Evolutionary conservation across 2,329 filamentous ascomycete species (phyloP), one percentile per base, ranked within the genome.

Genomic region (Aspergillus fumigatus): DNA sequence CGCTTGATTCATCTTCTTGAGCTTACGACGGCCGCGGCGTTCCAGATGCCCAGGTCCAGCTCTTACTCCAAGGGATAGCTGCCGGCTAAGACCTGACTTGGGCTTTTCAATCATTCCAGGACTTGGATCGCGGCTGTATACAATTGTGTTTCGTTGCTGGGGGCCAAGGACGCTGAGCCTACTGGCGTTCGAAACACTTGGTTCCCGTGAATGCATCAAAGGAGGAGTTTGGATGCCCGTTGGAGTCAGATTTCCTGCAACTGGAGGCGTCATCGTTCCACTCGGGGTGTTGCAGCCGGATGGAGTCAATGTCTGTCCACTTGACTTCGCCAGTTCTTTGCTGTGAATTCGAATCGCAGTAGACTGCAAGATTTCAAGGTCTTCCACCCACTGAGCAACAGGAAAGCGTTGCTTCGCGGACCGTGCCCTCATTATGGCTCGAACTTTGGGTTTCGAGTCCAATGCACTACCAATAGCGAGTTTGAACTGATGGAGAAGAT

Each of bases 381-480:
- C 83, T 63, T 86, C 82, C 52, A 86, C 78, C 85, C 85, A 88
- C 65, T 87, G 84, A 3, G 82, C 82, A 14, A 88, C 84, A 17
- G 85, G 85, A 73, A 88, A 88, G 29, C 85, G 79, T 65, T 88
- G 85, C 62, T 84, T 84, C 4, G 83, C 84, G 21, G 84, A 85
- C 56, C 84, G 79, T 41, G 85, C 85, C 67, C 85, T 79, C 85
- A 88, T 88, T 64, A 82, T 77, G 1, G 82, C 82, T 54, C 85
- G 76, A 26, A 80, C 80, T 38, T 82, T 76, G 14, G 73, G 72
- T 61, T 82, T 82, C 1, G 84, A 86, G 53, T 77, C 80, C 53
- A 88, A 69, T 1, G 85, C 86, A 52, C 79, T 79, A n/a, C 82
- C 74, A 59, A 88, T 87, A 11, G 85, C 83, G 60, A 79, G 77